phyloP scores from a whole-genome alignment of 331 rosid genomes.

The Quercus lobata region DNA sequence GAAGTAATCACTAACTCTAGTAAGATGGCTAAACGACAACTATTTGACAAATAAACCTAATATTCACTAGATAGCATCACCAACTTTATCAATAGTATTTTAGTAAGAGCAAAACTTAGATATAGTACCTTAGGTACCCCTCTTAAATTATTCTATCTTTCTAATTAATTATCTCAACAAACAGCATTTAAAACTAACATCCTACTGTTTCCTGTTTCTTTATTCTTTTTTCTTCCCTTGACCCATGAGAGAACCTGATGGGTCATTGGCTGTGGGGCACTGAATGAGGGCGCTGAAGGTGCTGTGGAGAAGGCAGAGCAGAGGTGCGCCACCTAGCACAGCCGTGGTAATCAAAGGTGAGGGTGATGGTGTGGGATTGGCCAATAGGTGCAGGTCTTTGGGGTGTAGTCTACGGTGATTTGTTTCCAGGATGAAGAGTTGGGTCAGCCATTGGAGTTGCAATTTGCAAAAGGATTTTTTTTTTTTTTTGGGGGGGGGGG shows the following conservation, averaged over 20 bases:
- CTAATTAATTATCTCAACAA: too few species aligned
- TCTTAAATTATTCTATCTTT: too few species aligned
- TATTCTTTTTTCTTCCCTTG: too few species aligned
- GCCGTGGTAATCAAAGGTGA: constrained; percentile 64
- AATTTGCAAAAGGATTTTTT: too few species aligned
- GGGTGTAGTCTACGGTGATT: constrained; percentile 56
- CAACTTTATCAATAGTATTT: not conserved
- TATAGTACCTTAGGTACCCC: too few species aligned
- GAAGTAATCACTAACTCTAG: not conserved
- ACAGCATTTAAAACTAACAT: too few species aligned
- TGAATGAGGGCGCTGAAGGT: constrained; percentile 44
- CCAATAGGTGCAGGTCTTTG: constrained; percentile 53
- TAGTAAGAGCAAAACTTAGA: too few species aligned
- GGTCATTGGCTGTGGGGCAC: constrained; percentile 24
- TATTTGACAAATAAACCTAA: not conserved
- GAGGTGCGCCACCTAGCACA: constrained; percentile 56
- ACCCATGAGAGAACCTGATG: too few species aligned
- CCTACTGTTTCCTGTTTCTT: too few species aligned
- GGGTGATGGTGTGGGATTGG: constrained; percentile 45
- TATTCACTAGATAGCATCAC: not conserved
- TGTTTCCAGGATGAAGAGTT: constrained; percentile 33
- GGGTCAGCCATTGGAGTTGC: constrained; percentile 32
- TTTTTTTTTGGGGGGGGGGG: not conserved
- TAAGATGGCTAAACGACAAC: not conserved
- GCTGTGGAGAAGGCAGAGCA: constrained; percentile 39